Evolutionary conservation across 179 eudicot species (phyloP), one percentile per base, ranked within the genome.

Genomic region (Beta corolliflora): DNA sequence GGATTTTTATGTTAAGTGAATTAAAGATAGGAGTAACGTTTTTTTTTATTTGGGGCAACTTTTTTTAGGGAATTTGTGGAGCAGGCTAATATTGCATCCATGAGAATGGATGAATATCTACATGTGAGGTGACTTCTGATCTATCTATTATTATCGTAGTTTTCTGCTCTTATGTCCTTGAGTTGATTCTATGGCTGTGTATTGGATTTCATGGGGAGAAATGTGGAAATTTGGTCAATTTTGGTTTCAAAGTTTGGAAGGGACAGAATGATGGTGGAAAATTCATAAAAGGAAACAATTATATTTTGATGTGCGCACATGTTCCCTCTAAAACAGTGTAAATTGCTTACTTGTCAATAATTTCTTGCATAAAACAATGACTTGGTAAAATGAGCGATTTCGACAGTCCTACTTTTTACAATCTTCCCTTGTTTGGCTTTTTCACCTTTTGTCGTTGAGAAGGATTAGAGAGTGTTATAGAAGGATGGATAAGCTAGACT

Each of bases 61-160:
- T 25, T 25, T 25, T 73, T 70, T 72, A 96, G 99, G 87, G 97
- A 92, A 60, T 96, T 89, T 83, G 93, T 94, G 76, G 96, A 91
- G 80, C 93, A 92, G 81, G 97, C 98, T 21, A 87, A 79, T 71
- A 84, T 88, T 79, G 99, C 99, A 56, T 89, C 97, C 4, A 84
- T 91, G 89, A 91, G 94, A 81, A 88, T 95, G 85, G 90, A 91
- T 48, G 97, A 92, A 80, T 95, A 94, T 88, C 88, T 96, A 88
- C 98, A 96, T 94, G 99, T 96, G 95, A 96, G 99, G 98, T 94
- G 95, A 85, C 92, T 78, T 84, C 85, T 83, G 67, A 82, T 81
- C 83, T 83, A 60, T 81, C 73, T 80, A 29, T 71, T 25, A 25
- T 36, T 36, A 36, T 36, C 41, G 1, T 54, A 10, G 41, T 81